Conservation (phyloP, 225 moss, liverwort and hornwort genomes). For the Pseudoscleropodium purum region DNA sequence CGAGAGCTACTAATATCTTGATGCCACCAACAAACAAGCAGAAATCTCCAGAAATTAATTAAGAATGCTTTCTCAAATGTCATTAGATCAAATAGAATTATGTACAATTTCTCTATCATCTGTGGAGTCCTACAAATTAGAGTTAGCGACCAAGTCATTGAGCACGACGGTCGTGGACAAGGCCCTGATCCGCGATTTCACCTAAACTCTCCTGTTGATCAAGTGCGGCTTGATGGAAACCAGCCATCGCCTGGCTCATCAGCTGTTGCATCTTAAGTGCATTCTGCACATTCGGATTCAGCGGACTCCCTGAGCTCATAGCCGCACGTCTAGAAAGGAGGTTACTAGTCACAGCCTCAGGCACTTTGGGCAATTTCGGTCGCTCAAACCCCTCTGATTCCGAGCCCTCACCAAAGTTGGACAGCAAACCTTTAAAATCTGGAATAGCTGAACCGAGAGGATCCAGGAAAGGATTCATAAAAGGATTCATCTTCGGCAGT, state of each 20-base stretch:
- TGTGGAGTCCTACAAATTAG: neutral
- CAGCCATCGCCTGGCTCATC: slow-evolving; percentile 27
- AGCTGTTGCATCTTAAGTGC: slow-evolving; percentile 20
- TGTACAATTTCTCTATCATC: neutral
- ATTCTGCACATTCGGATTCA: slow-evolving; percentile 14
- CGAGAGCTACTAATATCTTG: neutral
- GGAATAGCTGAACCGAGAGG: neutral
- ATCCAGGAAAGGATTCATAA: slow-evolving; percentile 3
- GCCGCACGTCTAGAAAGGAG: slow-evolving; percentile 10
- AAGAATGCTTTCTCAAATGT: neutral
- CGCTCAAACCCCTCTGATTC: slow-evolving; percentile 5
- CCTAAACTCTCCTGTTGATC: slow-evolving; percentile 12
- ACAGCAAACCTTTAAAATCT: neutral
- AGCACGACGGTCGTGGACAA: neutral
- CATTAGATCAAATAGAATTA: neutral
- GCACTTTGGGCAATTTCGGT: neutral
- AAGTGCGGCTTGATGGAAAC: neutral
- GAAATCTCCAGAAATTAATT: neutral
- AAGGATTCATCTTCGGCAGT: slow-evolving; percentile 11
- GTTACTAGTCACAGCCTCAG: neutral
- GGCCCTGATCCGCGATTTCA: slow-evolving; percentile 4
- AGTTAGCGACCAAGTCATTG: neutral
- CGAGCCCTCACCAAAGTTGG: neutral
- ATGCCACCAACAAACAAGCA: neutral
- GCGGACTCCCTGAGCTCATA: neutral